Conservation (phyloP, 768 basidiomycete genomes). For the Kwoniella shandongensis region DNA sequence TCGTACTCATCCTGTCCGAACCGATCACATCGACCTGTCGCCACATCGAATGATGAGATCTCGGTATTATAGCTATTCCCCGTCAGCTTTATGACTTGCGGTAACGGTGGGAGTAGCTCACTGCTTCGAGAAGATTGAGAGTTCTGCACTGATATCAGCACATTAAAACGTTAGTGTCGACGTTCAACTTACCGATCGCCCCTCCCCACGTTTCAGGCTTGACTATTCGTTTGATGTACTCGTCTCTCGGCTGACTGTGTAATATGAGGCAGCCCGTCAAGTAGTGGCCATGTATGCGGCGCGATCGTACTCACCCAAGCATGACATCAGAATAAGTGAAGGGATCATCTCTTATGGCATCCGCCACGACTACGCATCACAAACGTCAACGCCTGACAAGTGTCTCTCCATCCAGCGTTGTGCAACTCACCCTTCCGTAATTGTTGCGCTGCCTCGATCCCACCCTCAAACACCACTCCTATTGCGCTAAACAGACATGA, state of each 20-base stretch:
- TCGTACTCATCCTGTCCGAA: constrained; percentile 63
- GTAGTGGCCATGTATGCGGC: not conserved
- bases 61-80: constrained; percentile 65
- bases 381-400: not conserved
- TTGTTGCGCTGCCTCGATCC: constrained; percentile 65
- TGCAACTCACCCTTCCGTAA: constrained; percentile 67
- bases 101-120: constrained; percentile 19
- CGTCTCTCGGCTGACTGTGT: constrained; percentile 61
- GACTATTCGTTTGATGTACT: constrained; percentile 78
- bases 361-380: constrained; percentile 67
- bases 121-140: constrained; percentile 77
- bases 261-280: constrained; percentile 6
- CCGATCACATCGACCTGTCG: constrained; percentile 82
- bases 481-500: constrained; percentile 89
- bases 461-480: constrained; percentile 81
- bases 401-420: not conserved
- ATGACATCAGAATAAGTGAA: constrained; percentile 79
- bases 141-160: constrained; percentile 50
- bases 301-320: constrained; percentile 73
- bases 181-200: constrained; percentile 71
- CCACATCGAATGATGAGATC: constrained; percentile 86
- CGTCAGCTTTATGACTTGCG: not conserved
- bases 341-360: constrained; percentile 71
- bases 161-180: not conserved
- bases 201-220: constrained; percentile 87